Evolutionary conservation across 305 asterid species (phyloP), one percentile per base, ranked within the genome.

Genomic region (Solanum hybrid): DNA sequence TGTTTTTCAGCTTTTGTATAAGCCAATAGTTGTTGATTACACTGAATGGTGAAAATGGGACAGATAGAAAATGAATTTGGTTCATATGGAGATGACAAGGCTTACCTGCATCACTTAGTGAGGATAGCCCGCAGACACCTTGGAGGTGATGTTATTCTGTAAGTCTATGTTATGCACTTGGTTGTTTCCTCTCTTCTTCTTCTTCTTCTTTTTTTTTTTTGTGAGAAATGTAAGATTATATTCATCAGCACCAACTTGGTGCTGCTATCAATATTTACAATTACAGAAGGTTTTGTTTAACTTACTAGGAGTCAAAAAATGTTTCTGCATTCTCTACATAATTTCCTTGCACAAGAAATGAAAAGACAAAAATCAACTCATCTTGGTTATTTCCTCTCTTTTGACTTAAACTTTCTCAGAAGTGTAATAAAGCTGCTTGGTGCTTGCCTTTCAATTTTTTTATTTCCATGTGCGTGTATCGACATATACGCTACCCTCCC

Each of bases 61-160:
- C 97, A 97, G 99, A 94, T 97, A 91, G 99, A 97, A 93, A 97
- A 97, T 91, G 99, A 97, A 93, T 97, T 93, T 92, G 99, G 99
- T 92, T 97, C 99, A 61, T 96, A 93, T 69, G 99, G 99, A 35
- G 95, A 95, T 88, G 99, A 97, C 93, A 94, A 95, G 94, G 95
- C 95, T 28, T 97, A 97, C 95, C 94, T 97, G 87, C 97, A 94
- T 92, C 94, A 93, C 93, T 91, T 97, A 96, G 98, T 95, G 92
- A 91, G 92, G 90, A 93, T 96, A 91, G 97, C 99, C 89, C 92
- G 97, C 88, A 89, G 71, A 71, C 95, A 95, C 94, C 97, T 97
- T 76, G 98, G 98, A 90, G 93, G 95, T 80, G 96, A 95, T 90
- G 93, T 93, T 89, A 90, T 95, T 91, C 89, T 97, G 99, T 96